Percentiles rank a stretch among this genome's conserved stretches.
Conservation (phyloP, 1,139 yeast species). For the Nematodospora anomalae region DNA sequence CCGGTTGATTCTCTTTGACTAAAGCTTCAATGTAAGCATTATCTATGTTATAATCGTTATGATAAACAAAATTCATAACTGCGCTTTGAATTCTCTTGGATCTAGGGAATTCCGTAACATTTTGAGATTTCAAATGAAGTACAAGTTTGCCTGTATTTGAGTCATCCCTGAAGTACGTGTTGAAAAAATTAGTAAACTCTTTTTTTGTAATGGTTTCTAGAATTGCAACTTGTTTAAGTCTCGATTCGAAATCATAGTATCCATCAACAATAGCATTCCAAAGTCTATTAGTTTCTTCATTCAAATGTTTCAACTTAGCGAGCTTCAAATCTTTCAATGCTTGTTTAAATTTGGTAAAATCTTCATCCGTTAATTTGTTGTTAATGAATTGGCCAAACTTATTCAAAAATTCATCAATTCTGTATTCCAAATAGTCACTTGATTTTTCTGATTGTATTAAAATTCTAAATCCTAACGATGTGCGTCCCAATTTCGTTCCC, state of each 20-base stretch:
- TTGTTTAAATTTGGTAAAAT: conserved; percentile 64
- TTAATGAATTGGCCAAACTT: conserved; percentile 38
- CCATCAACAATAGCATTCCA: conserved; percentile 74
- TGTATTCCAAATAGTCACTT: conserved; percentile 68
- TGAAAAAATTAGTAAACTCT: conserved; percentile 59
- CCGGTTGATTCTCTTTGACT: conserved; percentile 21
- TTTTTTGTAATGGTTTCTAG: conserved; percentile 53
- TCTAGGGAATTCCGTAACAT: conserved; percentile 27
- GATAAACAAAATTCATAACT: conserved; percentile 27
- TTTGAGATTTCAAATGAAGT: conserved; percentile 69
- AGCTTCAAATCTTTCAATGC: conserved; percentile 66
- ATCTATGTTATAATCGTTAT: conserved; percentile 23
- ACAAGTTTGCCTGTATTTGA: conserved; percentile 49
- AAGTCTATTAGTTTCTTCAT: conserved; percentile 69
- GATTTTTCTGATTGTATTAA: conserved; percentile 83
- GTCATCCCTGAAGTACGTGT: conserved; percentile 36
- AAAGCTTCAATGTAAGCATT: conserved; percentile 29
- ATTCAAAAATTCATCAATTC: conserved; percentile 68
- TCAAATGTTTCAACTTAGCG: conserved; percentile 72
- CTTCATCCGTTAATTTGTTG: conserved; percentile 52
- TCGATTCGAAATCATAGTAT: conserved; percentile 67
- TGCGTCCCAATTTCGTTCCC: conserved; percentile 65
- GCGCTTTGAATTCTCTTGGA: conserved; percentile 29
- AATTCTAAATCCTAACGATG: conserved; percentile 76
- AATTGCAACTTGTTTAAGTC: conserved; percentile 56